Base-by-base conservation (phyloP, 495 filamentous ascomycete species). In the Xylaria venustula region DNA sequence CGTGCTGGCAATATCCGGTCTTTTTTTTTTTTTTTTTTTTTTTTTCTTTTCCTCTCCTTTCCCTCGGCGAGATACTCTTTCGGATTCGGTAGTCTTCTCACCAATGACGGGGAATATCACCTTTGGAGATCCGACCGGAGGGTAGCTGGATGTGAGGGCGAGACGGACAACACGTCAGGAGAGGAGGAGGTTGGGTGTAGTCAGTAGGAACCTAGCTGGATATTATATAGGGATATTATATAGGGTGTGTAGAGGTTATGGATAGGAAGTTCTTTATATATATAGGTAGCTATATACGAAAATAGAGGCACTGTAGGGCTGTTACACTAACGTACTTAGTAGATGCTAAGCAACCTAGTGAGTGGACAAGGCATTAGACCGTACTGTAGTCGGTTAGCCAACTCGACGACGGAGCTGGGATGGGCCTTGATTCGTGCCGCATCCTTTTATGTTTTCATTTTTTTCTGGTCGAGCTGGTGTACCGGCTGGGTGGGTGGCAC, bases 401-500 rank as follows among this genome's bases (percentile, higher is more conserved):
- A 34, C 40, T 55, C 22, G 51, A 19, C 42, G 15, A 6, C 15
- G 12, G 40, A 22, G 40, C 53, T 34, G 26, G 53, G 53, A 44
- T 45, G 7, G 30, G 1, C 46, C 26, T 51, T 50, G 47, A 19
- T 47, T 37, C 48, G 40, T 36, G 49, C 48, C 49, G 46, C 49
- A 53, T 7, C 49, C 17, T 34, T 34, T 34, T 34, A 34, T 11
- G 11, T 34, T 11, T 34, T 23, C 15, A 58, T 47, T 40, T 14
- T 25, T n/a, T n/a, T n/a, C n/a, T n/a, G n/a, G n/a, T n/a, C n/a
- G n/a, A n/a, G n/a, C 30, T 58, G 42, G 54, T 14, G 54, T 58
- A 58, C 54, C 54, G 44, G 20, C 42, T 25, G 34, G 42, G 44
- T 58, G 54, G 53, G 40, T 45, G 26, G 42, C 48, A 44, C 54